Evolutionary conservation across 148 eudicot species (phyloP).

Genomic region (Rheum nobile): DNA sequence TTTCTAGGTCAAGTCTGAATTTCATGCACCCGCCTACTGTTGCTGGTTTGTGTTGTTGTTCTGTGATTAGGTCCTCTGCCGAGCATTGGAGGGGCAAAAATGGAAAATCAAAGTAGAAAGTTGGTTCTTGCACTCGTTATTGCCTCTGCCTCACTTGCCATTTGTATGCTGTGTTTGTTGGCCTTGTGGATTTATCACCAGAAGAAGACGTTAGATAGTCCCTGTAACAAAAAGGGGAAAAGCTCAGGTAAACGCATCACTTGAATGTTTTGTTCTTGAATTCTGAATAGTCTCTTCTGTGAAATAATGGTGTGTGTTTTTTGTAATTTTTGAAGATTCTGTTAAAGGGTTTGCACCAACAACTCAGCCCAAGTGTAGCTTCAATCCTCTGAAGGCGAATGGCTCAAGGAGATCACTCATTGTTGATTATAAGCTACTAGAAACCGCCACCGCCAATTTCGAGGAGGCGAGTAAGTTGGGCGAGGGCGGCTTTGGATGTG

Average conservation of each 20-base stretch:
- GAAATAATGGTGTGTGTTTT: not conserved
- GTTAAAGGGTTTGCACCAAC: not conserved
- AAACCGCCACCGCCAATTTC: slow-evolving; percentile 54
- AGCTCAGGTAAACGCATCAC: not conserved
- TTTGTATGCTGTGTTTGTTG: not conserved
- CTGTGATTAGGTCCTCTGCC: not conserved
- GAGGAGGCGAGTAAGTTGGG: slow-evolving; percentile 41
- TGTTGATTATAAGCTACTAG: slow-evolving; percentile 50
- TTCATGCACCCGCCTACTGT: not conserved
- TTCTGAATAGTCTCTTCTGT: not conserved
- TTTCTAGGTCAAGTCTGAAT: not conserved
- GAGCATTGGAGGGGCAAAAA: not conserved
- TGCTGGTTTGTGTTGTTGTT: not conserved
- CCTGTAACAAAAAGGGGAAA: not conserved
- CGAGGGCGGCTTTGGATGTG: slow-evolving; percentile 43
- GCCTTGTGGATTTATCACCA: not conserved
- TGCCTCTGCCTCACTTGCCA: not conserved
- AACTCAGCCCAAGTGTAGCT: too few species aligned
- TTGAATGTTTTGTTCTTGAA: not conserved
- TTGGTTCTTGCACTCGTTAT: not conserved
- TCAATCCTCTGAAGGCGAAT: too few species aligned
- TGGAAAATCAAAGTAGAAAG: not conserved
- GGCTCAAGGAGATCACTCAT: not conserved
- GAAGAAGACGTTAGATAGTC: not conserved
- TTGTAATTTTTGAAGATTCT: not conserved